Evolutionary conservation across 768 basidiomycete species (phyloP).

Genomic region (Xerocomus potaroensis): DNA sequence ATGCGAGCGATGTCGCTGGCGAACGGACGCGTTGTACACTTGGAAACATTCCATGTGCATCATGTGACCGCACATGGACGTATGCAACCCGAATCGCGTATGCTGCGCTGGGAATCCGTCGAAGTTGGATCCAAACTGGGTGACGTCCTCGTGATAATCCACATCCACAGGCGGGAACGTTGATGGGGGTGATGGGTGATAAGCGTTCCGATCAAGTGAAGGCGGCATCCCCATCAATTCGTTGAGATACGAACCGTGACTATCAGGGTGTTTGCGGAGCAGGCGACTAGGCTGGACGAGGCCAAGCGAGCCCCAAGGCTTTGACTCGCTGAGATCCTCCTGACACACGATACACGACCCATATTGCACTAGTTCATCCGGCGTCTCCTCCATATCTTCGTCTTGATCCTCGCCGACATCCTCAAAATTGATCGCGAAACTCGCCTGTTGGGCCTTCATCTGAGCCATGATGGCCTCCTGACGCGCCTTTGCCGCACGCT

Average conservation of each 20-base stretch:
- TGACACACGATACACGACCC: slow-evolving; percentile 99
- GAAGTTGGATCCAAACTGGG: slow-evolving; percentile 54
- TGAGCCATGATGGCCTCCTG: slow-evolving; percentile 93
- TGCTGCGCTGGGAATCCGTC: slow-evolving; percentile 69
- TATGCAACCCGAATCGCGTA: slow-evolving; percentile 80
- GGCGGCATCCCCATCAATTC: slow-evolving; percentile 62
- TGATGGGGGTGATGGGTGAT: slow-evolving; percentile 26
- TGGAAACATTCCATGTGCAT: slow-evolving; percentile 97
- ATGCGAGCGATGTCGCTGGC: slow-evolving; percentile 83
- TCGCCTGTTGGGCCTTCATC: slow-evolving; percentile 90
- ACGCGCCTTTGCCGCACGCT: slow-evolving; percentile 82
- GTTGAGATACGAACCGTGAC: slow-evolving; percentile 55
- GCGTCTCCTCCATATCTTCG: slow-evolving; percentile 42
- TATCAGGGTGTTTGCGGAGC: slow-evolving; percentile 73
- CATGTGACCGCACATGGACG: slow-evolving; percentile 91
- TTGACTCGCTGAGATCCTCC: slow-evolving; percentile 73
- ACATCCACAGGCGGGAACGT: slow-evolving; percentile 31
- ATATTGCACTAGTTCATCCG: slow-evolving; percentile 51
- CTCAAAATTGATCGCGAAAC: slow-evolving; percentile 75
- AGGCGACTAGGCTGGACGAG: slow-evolving; percentile 85
- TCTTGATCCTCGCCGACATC: slow-evolving; percentile 70
- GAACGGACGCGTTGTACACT: slow-evolving; percentile 81
- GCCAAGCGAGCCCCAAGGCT: slow-evolving; percentile 82
- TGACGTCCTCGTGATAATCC: slow-evolving; percentile 25
- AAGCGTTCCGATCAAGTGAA: slow-evolving; percentile 57